Base-by-base conservation (phyloP, 2,329 filamentous ascomycete species). In the Colletotrichum incanum region DNA sequence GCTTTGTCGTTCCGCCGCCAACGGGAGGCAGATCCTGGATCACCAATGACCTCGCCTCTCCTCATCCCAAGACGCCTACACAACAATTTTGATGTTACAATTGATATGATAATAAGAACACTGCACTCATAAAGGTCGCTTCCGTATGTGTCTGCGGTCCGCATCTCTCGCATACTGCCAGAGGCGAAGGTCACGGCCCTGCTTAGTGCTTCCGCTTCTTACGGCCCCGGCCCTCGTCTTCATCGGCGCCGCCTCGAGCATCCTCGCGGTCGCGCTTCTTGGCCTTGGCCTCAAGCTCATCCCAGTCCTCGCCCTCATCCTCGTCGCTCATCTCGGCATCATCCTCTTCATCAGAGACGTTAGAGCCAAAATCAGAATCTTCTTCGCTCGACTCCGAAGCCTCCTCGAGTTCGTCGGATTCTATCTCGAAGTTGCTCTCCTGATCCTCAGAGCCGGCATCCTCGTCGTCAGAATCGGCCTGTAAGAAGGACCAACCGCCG, bases 401-500 rank as follows among this genome's bases (percentile, higher is more conserved):
- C 79, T 94, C 94, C 43, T 96, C 94, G 2, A 98, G 84, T 75
- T 98, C 96, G 4, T 91, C 93, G 72, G 97, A 96, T 28, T 90
- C 92, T 65, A 98, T 93, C 82, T 98, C 96, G 78, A 98, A 99
- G 9, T 93, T 95, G 4, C 92, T 94, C 82, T 98, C 96, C 79
- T 98, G 93, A 73, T 96, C 93, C 66, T 96, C 94, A 74, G 94
- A 93, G 14, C 93, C 92, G 1, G 86, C 90, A 54, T 89, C 94
- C 75, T 98, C 95, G 18, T 93, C 94, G 78, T 98, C 96, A 0
- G 93, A 95, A 72, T 98, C 96, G 45, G 92, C 92, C 65, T 92
- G 92, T 71, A 99, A 82, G 89, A 99, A 98, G 1, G 91, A 93
- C 96, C 96, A 99, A 56, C 96, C 96, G 41, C 97, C 96, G 75